Conservation (phyloP, 169 alveolate species). For the Cardiosporidium cionae region DNA sequence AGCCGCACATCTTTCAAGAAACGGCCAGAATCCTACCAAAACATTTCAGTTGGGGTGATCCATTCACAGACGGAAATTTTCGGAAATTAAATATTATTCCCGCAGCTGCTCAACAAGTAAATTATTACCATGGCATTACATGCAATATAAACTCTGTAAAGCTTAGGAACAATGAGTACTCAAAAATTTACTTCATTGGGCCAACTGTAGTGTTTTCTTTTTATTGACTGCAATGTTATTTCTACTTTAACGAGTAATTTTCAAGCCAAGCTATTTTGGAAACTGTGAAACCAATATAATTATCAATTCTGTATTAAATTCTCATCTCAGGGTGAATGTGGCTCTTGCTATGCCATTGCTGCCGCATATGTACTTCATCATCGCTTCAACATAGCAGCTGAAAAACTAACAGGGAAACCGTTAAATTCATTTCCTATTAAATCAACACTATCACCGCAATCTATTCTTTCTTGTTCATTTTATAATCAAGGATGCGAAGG, state of each 20-base stretch:
- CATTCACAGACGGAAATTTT: constrained; percentile 32
- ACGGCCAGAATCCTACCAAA: constrained; percentile 19
- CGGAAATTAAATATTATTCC: background rate
- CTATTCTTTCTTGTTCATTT: constrained; percentile 52
- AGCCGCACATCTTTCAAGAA: too few relatives aligned
- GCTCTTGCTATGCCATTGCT: constrained; percentile 72
- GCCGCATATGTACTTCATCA: constrained; percentile 52
- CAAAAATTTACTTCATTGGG: too few relatives aligned
- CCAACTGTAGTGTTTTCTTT: too few relatives aligned
- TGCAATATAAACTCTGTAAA: too few relatives aligned
- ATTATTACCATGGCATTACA: too few relatives aligned
- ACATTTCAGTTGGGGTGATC: constrained; percentile 38
- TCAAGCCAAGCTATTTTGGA: too few relatives aligned
- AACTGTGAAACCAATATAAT: too few relatives aligned
- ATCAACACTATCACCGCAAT: constrained; percentile 41
- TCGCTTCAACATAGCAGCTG: constrained; percentile 51
- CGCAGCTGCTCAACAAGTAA: background rate
- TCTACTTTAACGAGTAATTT: too few relatives aligned
- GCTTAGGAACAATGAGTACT: too few relatives aligned
- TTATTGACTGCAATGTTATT: too few relatives aligned
- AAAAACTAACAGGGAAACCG: constrained; percentile 17
- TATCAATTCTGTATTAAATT: too few relatives aligned
- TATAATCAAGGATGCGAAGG: constrained; percentile 54
- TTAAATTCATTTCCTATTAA: background rate
- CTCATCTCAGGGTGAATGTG: constrained; percentile 70